Evolutionary conservation across 2,329 filamentous ascomycete species (phyloP).

Genomic region (Aspergillus sergii): DNA sequence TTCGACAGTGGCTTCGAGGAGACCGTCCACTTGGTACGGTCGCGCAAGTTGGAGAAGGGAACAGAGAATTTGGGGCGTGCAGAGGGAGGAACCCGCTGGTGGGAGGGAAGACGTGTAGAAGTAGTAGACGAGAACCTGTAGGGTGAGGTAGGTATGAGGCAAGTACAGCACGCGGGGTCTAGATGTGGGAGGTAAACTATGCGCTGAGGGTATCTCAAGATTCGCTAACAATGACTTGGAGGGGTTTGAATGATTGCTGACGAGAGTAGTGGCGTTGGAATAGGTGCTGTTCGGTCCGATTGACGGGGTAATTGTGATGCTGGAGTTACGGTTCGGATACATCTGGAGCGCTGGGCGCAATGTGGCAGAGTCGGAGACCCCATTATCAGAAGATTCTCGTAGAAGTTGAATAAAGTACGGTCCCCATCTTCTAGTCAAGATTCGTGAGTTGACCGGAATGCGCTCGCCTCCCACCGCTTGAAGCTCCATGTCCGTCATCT

Average conservation of each 20-base stretch:
- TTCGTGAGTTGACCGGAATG: slow-evolving; percentile 88
- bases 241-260: slow-evolving; percentile 35
- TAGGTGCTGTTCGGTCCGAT: slow-evolving; percentile 44
- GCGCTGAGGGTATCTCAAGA: slow-evolving; percentile 57
- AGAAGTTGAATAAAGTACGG: slow-evolving; percentile 93
- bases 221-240: slow-evolving; percentile 41
- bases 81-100: slow-evolving; percentile 72
- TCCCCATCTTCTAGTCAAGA: slow-evolving; percentile 87
- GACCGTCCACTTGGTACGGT: slow-evolving; percentile 88
- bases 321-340: slow-evolving; percentile 73
- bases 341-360: slow-evolving; percentile 64
- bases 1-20: slow-evolving; percentile 90
- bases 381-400: slow-evolving; percentile 75
- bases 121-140: slow-evolving; percentile 88
- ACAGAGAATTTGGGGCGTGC: slow-evolving; percentile 93
- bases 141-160: slow-evolving; percentile 85
- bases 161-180: slow-evolving; percentile 87
- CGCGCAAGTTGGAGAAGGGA: slow-evolving; percentile 90
- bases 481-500: slow-evolving; percentile 95
- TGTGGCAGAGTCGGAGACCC: slow-evolving; percentile 71
- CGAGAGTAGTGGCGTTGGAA: slow-evolving; percentile 46
- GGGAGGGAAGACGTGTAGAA: slow-evolving; percentile 92
- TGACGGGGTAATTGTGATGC: slow-evolving; percentile 77
- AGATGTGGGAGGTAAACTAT: slow-evolving; percentile 57
- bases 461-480: slow-evolving; percentile 87